These are phyloP conservation scores for Senna siamea DNA, from an alignment of 306 rosid genomes.

Conservation along the genomic window DNA sequence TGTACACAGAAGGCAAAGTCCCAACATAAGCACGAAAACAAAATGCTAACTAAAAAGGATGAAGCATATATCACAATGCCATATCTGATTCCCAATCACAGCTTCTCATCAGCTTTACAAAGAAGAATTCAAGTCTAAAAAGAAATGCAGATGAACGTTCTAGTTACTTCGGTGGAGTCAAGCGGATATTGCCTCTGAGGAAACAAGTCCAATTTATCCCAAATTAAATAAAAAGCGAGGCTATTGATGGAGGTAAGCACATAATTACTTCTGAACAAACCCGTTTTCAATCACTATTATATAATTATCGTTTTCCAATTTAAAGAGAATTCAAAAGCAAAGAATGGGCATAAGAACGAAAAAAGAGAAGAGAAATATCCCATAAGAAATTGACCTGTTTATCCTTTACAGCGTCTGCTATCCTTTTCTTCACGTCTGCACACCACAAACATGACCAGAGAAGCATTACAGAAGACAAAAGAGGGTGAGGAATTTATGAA, in stretches of 20 bases:
- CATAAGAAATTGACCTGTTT: constrained; percentile 57
- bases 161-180: too few relatives aligned
- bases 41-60: not conserved
- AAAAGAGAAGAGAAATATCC: not conserved
- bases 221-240: not conserved
- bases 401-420: constrained; percentile 70
- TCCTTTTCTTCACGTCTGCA: constrained; percentile 77
- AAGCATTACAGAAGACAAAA: not conserved
- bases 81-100: not conserved
- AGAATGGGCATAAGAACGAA: not conserved
- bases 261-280: not conserved
- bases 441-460: not conserved
- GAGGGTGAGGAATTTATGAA: not conserved
- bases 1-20: not conserved
- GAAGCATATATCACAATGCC: not conserved
- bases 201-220: not conserved
- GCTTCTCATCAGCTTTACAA: not conserved
- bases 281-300: constrained; percentile 18
- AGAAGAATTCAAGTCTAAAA: not conserved
- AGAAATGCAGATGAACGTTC: not conserved
- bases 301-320: not conserved
- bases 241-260: not conserved
- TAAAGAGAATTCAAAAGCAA: not conserved
- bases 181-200: too few relatives aligned
- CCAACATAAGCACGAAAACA: not conserved